Conservation (phyloP, 163 green algal species). For the Chlamydomonas reinhardtii region DNA sequence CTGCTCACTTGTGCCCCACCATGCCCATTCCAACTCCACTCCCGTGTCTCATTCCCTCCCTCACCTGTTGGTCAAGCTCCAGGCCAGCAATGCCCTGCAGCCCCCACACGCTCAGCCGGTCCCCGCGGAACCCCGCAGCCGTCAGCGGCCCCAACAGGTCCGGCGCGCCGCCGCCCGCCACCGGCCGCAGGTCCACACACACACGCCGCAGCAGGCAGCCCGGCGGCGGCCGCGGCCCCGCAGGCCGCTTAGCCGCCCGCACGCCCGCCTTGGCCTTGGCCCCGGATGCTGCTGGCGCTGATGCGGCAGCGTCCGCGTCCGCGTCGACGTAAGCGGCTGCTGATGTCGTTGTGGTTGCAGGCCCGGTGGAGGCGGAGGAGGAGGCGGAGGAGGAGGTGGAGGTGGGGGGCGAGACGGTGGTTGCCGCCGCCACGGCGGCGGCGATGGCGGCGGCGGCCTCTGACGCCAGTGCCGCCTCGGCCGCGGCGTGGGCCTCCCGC, state of each 20-base stretch:
- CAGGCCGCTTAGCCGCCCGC: background rate
- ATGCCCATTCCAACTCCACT: no score
- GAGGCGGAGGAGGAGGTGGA: no score
- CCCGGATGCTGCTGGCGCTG: background rate
- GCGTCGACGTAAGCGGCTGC: no score
- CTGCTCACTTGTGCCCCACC: no score
- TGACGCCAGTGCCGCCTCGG: conserved; percentile 68
- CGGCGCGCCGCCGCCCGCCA: background rate
- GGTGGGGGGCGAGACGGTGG: no score
- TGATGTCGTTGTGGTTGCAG: no score
- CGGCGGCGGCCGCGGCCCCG: conserved; percentile 52
- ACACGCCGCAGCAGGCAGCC: conserved; percentile 82
- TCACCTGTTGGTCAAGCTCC: conserved; percentile 33
- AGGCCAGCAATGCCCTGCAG: conserved; percentile 70
- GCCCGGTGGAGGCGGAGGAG: no score
- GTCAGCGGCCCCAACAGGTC: conserved; percentile 46
- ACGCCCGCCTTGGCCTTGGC: background rate
- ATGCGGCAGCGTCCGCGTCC: background rate
- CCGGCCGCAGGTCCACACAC: conserved; percentile 45
- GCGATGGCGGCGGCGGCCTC: conserved; percentile 36
- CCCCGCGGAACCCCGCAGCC: conserved; percentile 70
- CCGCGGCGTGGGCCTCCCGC: conserved; percentile 69
- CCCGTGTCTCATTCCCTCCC: background rate
- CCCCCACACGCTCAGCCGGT: conserved; percentile 84
- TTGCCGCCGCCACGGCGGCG: background rate